Evolutionary conservation across 208 protist species (phyloP), one percentile per base, ranked within the genome.

Genomic region (Trypanosoma platydactyli): DNA sequence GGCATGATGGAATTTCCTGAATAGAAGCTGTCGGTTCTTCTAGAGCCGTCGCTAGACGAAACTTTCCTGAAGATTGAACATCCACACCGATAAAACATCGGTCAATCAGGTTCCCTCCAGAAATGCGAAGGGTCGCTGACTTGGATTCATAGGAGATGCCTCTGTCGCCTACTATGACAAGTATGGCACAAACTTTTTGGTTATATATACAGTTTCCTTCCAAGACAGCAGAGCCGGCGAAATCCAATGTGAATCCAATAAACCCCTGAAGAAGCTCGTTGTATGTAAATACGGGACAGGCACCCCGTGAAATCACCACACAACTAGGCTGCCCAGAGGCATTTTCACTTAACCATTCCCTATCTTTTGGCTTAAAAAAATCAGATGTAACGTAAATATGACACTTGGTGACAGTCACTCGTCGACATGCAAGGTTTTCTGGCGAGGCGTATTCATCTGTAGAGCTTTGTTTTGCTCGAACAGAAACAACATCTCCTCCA

Each of bases 41-140:
- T n/a, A 7, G 6, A 15, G 1, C 18, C 9, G 16, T 18, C 25
- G 18, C 0, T 29, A 67, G 1, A 1, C 13, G 13, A 42, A n/a
- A 45, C 27, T 77, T 75, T 29, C 42, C 20, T 24, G 66, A 27
- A 55, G 81, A 83, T 60, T 89, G 80, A 25, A 92, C 83, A 66
- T 92, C 89, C 54, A 95, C 80, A 46, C 89, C 89, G 44, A 95
- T 80, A 68, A 64, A 64, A 71, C 89, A 95, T 4, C 76, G 76
- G 58, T 95, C 89, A n/a, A 95, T 72, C 5, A 91, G 58, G 68
- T 95, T 95, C 64, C 88, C 79, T n/a, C 83, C 86, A 3, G 77
- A 76, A 61, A 94, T 89, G 55, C 81, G 64, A 25, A 94, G 68
- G 51, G 68, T 79, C 59, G 77, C 55, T 30, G 46, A 3, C 60